Evolutionary conservation across 2,329 filamentous ascomycete genomes (phyloP).

Genomic region (Parastagonospora nodorum): DNA sequence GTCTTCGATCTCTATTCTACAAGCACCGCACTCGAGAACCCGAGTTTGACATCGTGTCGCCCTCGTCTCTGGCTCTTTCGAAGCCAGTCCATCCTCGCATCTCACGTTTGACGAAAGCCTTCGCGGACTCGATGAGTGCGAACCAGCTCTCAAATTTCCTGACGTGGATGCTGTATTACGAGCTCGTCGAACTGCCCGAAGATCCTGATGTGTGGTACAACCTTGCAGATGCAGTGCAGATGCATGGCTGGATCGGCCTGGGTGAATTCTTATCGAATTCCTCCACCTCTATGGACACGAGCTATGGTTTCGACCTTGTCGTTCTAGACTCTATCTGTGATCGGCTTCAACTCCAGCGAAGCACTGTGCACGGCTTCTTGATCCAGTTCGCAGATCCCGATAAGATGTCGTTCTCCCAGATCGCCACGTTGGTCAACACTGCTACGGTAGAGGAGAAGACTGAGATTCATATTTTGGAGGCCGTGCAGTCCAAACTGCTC

Average conservation of each 20-base stretch:
- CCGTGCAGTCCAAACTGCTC: conserved; percentile 10
- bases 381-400: conserved; percentile 16
- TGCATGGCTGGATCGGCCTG: conserved; percentile 30
- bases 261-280: conserved; percentile 11
- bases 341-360: conserved; percentile 9
- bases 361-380: conserved; percentile 13
- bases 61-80: neutral
- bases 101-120: conserved; percentile 13
- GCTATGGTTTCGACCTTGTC: conserved; percentile 17
- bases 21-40: neutral
- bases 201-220: conserved; percentile 21
- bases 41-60: conserved; percentile 2
- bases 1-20: conserved; percentile 3
- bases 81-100: neutral
- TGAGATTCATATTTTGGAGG: conserved; percentile 9
- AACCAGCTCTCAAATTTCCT: conserved; percentile 26
- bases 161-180: conserved; percentile 29
- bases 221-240: conserved; percentile 15
- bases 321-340: conserved; percentile 26
- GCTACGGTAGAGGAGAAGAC: neutral
- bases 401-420: conserved; percentile 19
- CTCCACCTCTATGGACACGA: neutral
- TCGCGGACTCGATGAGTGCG: conserved; percentile 19
- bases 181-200: conserved; percentile 25
- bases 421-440: conserved; percentile 5